A percentile compares a stretch with the other conserved stretches of the same genome.
Conservation (phyloP, 768 basidiomycete species). For the Thelephora aurantiotincta region DNA sequence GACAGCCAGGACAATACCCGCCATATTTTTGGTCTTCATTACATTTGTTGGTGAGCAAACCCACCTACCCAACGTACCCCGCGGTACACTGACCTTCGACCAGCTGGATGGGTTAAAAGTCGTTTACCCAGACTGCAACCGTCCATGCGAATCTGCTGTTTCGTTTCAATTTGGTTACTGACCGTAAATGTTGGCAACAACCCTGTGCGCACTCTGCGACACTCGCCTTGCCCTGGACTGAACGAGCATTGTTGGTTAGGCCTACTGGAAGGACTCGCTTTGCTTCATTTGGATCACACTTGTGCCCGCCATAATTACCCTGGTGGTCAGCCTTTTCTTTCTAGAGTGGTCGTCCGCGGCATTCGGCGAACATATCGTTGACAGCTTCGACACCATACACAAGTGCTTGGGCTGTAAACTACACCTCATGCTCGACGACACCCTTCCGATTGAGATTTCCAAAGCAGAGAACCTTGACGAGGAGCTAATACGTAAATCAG, state of each 20-base stretch:
- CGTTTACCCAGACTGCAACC: constrained; percentile 28
- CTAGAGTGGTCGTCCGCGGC: constrained; percentile 29
- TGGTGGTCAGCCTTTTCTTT: constrained; percentile 23
- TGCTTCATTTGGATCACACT: constrained; percentile 28
- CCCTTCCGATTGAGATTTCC: constrained; percentile 7
- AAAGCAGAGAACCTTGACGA: constrained; percentile 9
- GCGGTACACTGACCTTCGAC: not conserved
- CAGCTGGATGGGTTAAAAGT: constrained; percentile 29
- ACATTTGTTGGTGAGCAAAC: constrained; percentile 22
- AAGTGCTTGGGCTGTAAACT: constrained; percentile 20
- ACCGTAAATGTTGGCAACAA: constrained; percentile 21
- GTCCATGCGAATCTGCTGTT: constrained; percentile 30
- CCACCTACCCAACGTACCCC: not conserved
- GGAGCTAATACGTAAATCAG: constrained; percentile 21
- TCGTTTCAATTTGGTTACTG: constrained; percentile 32
- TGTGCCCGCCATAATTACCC: constrained; percentile 21
- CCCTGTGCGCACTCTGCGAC: constrained; percentile 14
- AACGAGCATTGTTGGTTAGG: constrained; percentile 4
- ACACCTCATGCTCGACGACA: constrained; percentile 12
- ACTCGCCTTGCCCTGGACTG: not conserved
- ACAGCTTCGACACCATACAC: constrained; percentile 20
- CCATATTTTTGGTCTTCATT: constrained; percentile 24
- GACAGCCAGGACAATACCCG: constrained; percentile 22
- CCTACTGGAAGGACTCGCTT: constrained; percentile 14
- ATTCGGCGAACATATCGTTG: constrained; percentile 25